These are phyloP conservation scores for Triangularia verruculosa DNA, from an alignment of 2,329 filamentous ascomycete genomes.

Conservation along the genomic window DNA sequence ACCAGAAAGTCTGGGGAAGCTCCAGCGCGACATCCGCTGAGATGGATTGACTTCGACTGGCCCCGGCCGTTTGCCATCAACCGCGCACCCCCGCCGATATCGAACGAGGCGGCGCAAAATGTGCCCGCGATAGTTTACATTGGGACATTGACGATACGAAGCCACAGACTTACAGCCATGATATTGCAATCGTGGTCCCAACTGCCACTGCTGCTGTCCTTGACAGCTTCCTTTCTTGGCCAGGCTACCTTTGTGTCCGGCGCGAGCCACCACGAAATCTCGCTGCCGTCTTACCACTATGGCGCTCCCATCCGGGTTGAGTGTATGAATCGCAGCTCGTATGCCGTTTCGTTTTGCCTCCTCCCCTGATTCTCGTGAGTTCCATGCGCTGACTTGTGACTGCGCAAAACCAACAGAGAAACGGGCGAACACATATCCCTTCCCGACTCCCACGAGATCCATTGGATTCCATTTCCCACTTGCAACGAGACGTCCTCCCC, in stretches of 20 bases:
- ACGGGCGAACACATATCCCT: slow-evolving; percentile 76
- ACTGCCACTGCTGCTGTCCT: not conserved
- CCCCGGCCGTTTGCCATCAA: not conserved
- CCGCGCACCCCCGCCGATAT: not conserved
- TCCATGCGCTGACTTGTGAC: not conserved
- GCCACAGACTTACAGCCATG: not conserved
- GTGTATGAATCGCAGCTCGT: slow-evolving; percentile 73
- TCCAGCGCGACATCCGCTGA: not conserved
- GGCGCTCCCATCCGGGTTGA: slow-evolving; percentile 66
- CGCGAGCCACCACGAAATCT: slow-evolving; percentile 34
- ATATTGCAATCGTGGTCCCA: not conserved
- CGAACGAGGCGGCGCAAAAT: not conserved
- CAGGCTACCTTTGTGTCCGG: slow-evolving; percentile 9
- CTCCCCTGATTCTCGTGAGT: not conserved
- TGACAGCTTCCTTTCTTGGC: slow-evolving; percentile 3
- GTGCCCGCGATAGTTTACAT: not conserved
- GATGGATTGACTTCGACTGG: not conserved
- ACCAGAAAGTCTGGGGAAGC: not conserved
- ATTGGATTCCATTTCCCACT: slow-evolving; percentile 86
- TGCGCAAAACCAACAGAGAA: slow-evolving; percentile 55
- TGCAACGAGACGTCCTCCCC: slow-evolving; percentile 85
- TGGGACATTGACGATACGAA: not conserved
- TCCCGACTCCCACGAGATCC: slow-evolving; percentile 72
- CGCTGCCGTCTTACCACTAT: slow-evolving; percentile 61
- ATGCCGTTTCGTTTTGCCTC: slow-evolving; percentile 34